phyloP scores from a whole-genome alignment of 257 asterid species.

The Cinchona pubescens region DNA sequence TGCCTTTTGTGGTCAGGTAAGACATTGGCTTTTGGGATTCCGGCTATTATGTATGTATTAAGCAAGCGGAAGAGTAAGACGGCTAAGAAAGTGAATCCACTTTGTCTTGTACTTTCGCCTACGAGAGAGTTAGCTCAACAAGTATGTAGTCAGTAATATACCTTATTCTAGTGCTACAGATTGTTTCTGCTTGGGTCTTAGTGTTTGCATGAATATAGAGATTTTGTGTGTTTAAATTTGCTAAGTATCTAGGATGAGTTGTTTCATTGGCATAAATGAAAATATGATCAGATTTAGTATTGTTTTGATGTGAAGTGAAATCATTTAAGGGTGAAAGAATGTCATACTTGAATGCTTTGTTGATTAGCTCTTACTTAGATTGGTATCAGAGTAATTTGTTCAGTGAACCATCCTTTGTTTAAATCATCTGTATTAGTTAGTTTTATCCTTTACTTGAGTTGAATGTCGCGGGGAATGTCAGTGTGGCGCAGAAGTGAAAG shows the following conservation, averaged over 20 bases:
- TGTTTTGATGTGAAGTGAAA: neutral
- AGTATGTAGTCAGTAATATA: conserved; percentile 44
- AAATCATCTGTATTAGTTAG: neutral
- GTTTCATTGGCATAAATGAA: neutral
- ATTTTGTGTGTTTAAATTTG: neutral
- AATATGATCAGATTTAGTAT: neutral
- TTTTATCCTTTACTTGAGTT: neutral
- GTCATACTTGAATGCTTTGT: neutral
- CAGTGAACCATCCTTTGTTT: neutral
- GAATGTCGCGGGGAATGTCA: neutral
- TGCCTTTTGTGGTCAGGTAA: conserved; percentile 53
- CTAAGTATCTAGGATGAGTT: neutral
- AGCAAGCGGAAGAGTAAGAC: conserved; percentile 45
- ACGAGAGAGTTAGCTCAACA: conserved; percentile 98
- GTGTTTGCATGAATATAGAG: neutral
- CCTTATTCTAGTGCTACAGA: neutral
- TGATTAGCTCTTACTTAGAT: neutral
- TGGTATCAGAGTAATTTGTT: neutral
- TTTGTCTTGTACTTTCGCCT: conserved; percentile 85
- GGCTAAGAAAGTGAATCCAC: conserved; percentile 57
- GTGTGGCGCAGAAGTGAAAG: neutral
- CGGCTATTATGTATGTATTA: conserved; percentile 78
- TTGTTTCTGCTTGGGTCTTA: neutral
- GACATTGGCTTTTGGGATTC: conserved; percentile 93
- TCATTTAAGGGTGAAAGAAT: neutral